Conservation (phyloP, 805 yeast species). For the Cyberlindnera subsufficiens region DNA sequence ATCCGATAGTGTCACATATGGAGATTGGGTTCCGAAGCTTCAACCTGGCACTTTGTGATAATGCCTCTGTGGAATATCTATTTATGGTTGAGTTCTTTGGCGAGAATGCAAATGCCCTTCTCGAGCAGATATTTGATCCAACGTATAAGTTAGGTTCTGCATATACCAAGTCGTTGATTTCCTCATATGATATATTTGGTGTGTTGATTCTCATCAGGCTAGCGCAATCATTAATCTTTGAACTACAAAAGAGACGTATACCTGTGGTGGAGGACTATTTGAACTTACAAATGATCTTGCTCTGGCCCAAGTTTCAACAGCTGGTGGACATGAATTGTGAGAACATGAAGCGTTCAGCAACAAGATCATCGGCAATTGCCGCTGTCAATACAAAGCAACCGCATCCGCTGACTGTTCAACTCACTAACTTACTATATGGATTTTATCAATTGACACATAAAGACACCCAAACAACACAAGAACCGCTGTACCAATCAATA, state of each 20-base stretch:
- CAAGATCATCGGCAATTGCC: conserved; percentile 26
- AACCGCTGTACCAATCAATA: conserved; percentile 70
- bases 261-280: conserved; percentile 70
- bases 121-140: conserved; percentile 46
- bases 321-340: conserved; percentile 76
- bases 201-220: conserved; percentile 69
- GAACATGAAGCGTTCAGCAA: conserved; percentile 44
- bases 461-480: conserved; percentile 33
- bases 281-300: conserved; percentile 52
- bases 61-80: conserved; percentile 68
- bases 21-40: conserved; percentile 73
- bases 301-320: conserved; percentile 86
- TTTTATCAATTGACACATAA: conserved; percentile 49
- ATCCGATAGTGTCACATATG: conserved; percentile 57
- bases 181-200: conserved; percentile 69
- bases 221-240: conserved; percentile 57
- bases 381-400: conserved; percentile 36
- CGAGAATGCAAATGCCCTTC: conserved; percentile 38
- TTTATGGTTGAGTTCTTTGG: conserved; percentile 70
- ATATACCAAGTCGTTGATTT: conserved; percentile 37
- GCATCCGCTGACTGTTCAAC: conserved; percentile 69
- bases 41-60: conserved; percentile 68
- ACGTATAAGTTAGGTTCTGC: conserved; percentile 44
- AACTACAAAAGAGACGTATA: conserved; percentile 61
- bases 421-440: conserved; percentile 67